Conservation (phyloP, 2,329 filamentous ascomycete species). For the Trichoderma polysporum region DNA sequence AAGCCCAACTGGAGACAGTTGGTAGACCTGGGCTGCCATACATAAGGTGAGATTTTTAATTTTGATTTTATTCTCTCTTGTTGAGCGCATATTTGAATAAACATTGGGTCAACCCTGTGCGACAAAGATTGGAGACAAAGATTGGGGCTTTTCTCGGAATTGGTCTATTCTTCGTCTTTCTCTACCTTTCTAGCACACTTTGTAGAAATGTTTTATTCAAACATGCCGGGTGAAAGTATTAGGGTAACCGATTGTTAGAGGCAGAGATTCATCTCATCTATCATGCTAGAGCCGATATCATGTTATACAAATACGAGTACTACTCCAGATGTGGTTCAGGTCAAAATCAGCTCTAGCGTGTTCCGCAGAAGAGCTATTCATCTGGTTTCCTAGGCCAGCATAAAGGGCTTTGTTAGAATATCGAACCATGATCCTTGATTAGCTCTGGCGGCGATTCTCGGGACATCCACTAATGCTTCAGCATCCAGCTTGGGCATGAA, state of each 20-base stretch:
- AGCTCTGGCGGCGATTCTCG: not conserved
- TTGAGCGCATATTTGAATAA: not conserved
- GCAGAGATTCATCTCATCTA: not conserved
- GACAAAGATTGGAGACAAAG: not conserved
- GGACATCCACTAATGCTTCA: not conserved
- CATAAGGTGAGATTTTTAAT: not conserved
- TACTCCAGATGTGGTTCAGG: not conserved
- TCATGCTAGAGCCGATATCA: not conserved
- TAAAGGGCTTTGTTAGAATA: not conserved
- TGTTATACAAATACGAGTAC: not conserved
- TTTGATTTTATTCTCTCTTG: not conserved
- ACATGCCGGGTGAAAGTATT: not conserved
- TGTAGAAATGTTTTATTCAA: not conserved
- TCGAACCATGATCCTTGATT: not conserved
- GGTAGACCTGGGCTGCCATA: not conserved
- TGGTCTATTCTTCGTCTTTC: not conserved
- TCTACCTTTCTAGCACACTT: not conserved
- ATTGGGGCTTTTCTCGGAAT: not conserved
- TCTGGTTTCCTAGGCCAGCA: not conserved
- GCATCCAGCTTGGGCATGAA: not conserved
- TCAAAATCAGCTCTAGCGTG: not conserved
- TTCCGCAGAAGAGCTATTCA: not conserved
- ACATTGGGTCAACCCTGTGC: not conserved
- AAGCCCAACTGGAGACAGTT: slow-evolving; percentile 6
- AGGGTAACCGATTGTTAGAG: not conserved